Conservation (phyloP, 1,139 yeast species). For the Zygoascus hellenicus region DNA sequence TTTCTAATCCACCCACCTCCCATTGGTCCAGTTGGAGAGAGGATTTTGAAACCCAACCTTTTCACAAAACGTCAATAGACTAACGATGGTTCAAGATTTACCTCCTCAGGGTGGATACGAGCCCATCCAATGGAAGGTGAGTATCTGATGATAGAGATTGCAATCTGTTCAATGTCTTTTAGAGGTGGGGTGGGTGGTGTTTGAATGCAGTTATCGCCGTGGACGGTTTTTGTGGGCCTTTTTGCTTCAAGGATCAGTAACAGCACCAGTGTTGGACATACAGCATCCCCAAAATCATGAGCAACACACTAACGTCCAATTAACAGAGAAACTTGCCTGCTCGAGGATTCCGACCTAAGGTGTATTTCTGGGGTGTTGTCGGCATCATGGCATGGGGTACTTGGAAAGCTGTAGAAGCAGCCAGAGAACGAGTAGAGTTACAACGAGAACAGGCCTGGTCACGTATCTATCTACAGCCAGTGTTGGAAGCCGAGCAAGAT, state of each 20-base stretch:
- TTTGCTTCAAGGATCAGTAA: not conserved
- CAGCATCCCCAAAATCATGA: not conserved
- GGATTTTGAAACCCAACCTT: no score
- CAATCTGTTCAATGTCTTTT: no score
- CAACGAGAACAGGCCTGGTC: constrained; percentile 76
- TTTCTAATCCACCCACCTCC: no score
- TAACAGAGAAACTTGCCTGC: constrained; percentile 65
- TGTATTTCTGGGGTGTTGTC: constrained; percentile 60
- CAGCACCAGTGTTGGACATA: not conserved
- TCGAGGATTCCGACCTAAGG: constrained; percentile 74
- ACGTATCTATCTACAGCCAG: constrained; percentile 65
- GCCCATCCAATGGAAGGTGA: constrained; percentile 74
- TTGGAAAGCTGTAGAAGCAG: constrained; percentile 60
- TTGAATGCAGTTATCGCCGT: no score
- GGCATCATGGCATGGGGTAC: constrained; percentile 69
- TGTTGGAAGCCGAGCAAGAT: constrained; percentile 77
- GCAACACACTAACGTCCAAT: not conserved
- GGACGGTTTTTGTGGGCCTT: constrained; percentile 1
- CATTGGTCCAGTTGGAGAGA: no score
- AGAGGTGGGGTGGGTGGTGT: no score
- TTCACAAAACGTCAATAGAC: not conserved
- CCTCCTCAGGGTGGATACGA: constrained; percentile 88
- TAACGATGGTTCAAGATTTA: constrained; percentile 57
- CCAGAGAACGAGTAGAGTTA: constrained; percentile 68
- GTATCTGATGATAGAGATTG: constrained; percentile 9